These are phyloP conservation scores for Medicago truncatula DNA, from an alignment of 306 rosid genomes.

Conservation along the genomic window MtrunA17r5.0-ANR NC_053049.1:41365501-41366000, in stretches of 20 bases:
- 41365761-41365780: neutral
- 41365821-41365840: conserved; percentile 12
- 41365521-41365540: conserved; percentile 15
- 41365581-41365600: too few relatives aligned
- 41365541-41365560: neutral
- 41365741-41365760: conserved; percentile 15
- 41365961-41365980: conserved; percentile 19
- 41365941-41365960: conserved; percentile 11
- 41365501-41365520: conserved; percentile 25
- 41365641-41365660: too few relatives aligned
- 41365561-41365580: too few relatives aligned
- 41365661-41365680: too few relatives aligned
- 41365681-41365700: too few relatives aligned
- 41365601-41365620: too few relatives aligned
- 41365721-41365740: conserved; percentile 3
- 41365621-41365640: too few relatives aligned
- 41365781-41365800: neutral
- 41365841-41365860: neutral
- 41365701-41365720: too few relatives aligned
- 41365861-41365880: neutral
- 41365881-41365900: conserved; percentile 9
- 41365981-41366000: neutral
- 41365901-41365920: conserved; percentile 9
- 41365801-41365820: neutral
- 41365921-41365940: conserved; percentile 13